Evolutionary conservation across 129 eudicot genomes (phyloP).

Genomic region (Tagetes erecta): DNA sequence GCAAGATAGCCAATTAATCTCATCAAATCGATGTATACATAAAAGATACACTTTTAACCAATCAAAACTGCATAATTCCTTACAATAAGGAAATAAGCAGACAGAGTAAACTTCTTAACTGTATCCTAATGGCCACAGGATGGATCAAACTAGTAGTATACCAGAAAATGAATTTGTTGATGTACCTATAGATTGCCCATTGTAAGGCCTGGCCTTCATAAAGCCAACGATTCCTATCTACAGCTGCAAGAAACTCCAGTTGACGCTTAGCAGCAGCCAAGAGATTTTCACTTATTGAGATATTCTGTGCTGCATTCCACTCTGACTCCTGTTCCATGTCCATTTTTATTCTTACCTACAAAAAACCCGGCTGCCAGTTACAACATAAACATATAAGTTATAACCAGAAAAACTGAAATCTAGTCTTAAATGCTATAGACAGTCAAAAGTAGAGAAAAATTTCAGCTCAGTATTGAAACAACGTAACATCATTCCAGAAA

Average conservation of each 20-base stretch:
- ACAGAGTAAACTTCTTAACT: not conserved
- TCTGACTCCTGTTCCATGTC: constrained; percentile 74
- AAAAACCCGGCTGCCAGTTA: constrained; percentile 7
- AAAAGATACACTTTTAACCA: not conserved
- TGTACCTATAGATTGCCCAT: constrained; percentile 79
- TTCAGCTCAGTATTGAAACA: constrained; percentile 1
- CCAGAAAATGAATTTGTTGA: not conserved
- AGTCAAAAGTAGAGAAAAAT: not conserved
- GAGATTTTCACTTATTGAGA: constrained; percentile 63
- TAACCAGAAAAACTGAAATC: not conserved
- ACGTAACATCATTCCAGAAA: not conserved
- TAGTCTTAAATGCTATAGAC: not conserved
- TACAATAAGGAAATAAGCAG: not conserved
- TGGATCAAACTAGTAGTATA: not conserved
- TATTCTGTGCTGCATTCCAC: constrained; percentile 81
- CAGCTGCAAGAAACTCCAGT: constrained; percentile 66
- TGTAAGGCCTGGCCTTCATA: constrained; percentile 65
- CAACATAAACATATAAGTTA: constrained; percentile 11
- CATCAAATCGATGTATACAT: too few species aligned
- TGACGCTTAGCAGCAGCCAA: constrained; percentile 72
- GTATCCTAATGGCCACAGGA: constrained; percentile 3
- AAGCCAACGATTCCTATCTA: constrained; percentile 84
- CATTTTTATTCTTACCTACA: constrained; percentile 32
- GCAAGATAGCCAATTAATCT: too few species aligned
- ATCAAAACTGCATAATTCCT: constrained; percentile 10